These are phyloP conservation scores for Diplosphaera chodatii DNA, from an alignment of 139 green algal genomes.

Conservation along the genomic window DNA sequence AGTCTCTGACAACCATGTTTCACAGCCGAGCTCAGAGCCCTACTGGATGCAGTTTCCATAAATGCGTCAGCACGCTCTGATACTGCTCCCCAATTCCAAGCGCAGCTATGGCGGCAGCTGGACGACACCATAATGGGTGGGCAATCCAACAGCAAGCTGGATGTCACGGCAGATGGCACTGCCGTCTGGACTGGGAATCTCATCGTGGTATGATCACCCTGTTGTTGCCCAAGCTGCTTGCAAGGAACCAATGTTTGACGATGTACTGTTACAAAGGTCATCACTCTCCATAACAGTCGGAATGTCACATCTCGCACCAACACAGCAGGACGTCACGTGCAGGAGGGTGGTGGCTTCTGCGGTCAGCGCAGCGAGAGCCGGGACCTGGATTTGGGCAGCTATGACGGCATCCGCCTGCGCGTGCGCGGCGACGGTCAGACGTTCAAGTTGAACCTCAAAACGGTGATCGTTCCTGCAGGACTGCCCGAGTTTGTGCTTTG, in stretches of 20 bases:
- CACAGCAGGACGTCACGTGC: too few species aligned
- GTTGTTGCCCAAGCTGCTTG: too few species aligned
- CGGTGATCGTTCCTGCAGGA: too few species aligned
- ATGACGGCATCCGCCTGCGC: slow-evolving; percentile 56
- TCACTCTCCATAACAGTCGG: too few species aligned
- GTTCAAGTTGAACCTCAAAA: slow-evolving; percentile 91
- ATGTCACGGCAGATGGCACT: slow-evolving; percentile 30
- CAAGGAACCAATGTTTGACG: too few species aligned
- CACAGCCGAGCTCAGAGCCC: too few species aligned
- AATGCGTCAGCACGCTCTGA: too few species aligned
- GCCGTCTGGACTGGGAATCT: slow-evolving; percentile 69
- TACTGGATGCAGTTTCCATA: too few species aligned
- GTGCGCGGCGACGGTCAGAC: slow-evolving; percentile 71
- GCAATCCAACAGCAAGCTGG: slow-evolving; percentile 38
- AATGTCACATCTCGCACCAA: too few species aligned
- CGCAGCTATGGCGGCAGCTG: slow-evolving; percentile 27
- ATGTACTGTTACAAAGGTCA: too few species aligned
- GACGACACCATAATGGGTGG: slow-evolving; percentile 49
- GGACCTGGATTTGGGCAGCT: slow-evolving; percentile 31
- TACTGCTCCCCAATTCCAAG: not conserved
- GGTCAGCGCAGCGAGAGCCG: slow-evolving; percentile 45
- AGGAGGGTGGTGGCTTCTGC: slow-evolving; percentile 84
- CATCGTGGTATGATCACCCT: slow-evolving; percentile 23
- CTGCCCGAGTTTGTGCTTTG: too few species aligned
- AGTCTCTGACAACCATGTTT: too few species aligned